phyloP scores from a whole-genome alignment of 768 basidiomycete species.

The Collybia sp. region DNA sequence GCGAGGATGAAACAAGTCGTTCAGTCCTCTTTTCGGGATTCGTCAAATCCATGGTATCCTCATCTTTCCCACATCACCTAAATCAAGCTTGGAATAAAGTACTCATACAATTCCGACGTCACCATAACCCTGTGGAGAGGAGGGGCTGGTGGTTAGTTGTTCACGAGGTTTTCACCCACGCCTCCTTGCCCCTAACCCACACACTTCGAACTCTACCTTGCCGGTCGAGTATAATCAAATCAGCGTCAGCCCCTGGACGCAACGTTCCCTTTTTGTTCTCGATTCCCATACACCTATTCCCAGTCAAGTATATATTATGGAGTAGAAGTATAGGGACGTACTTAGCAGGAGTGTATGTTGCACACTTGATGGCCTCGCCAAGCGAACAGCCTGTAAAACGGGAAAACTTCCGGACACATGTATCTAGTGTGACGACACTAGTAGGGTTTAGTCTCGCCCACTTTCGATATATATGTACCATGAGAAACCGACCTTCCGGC shows the following conservation, averaged over 20 bases:
- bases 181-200: constrained; percentile 74
- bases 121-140: no score
- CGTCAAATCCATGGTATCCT: no score
- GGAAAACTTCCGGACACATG: constrained; percentile 82
- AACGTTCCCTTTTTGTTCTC: constrained; percentile 79
- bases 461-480: no score
- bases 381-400: constrained; percentile 81
- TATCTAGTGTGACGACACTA: constrained; percentile 79
- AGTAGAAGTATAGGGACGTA: constrained; percentile 22
- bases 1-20: no score
- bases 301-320: constrained; percentile 1
- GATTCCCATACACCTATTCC: constrained; percentile 65
- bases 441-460: not conserved
- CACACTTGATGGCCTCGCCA: constrained; percentile 80
- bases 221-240: constrained; percentile 72
- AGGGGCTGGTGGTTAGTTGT: no score
- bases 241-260: constrained; percentile 80
- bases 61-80: no score
- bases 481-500: constrained; percentile 66
- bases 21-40: no score
- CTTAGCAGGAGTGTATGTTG: constrained; percentile 82
- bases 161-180: constrained; percentile 43
- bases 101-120: no score
- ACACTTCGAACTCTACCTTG: constrained; percentile 63
- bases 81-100: no score